phyloP scores from a whole-genome alignment of 768 basidiomycete species.

The Tubosaeta sp. region DNA sequence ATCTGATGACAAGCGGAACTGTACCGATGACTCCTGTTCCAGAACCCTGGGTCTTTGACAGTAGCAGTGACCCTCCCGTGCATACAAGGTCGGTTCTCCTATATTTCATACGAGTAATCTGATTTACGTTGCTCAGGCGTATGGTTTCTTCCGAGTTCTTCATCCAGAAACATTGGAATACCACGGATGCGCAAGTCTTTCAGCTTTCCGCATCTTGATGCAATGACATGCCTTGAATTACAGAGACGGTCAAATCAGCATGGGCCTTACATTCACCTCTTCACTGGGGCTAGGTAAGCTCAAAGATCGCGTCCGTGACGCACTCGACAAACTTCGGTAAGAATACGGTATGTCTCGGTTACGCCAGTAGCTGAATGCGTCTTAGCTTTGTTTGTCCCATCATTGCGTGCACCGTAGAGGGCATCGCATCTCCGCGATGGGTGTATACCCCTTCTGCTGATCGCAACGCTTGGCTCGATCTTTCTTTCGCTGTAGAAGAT shows the following conservation, averaged over 20 bases:
- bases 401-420: conserved; percentile 14
- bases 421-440: conserved; percentile 12
- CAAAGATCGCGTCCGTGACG: conserved; percentile 5
- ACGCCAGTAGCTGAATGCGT: not conserved
- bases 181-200: conserved; percentile 11
- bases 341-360: not conserved
- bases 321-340: conserved; percentile 21
- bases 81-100: conserved; percentile 14
- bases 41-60: conserved; percentile 7
- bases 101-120: not conserved
- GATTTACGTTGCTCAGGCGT: not conserved
- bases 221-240: too few species aligned
- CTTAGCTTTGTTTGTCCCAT: conserved; percentile 17
- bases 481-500: conserved; percentile 15
- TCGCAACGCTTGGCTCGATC: conserved; percentile 21
- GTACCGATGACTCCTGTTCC: not conserved
- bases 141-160: conserved; percentile 16
- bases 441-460: conserved; percentile 21
- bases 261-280: conserved; percentile 15
- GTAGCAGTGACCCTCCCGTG: conserved; percentile 3
- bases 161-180: conserved; percentile 10
- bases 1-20: not conserved
- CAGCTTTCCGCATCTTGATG: not conserved
- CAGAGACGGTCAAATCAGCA: conserved; percentile 18
- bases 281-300: conserved; percentile 4